Base-by-base conservation (phyloP, 495 filamentous ascomycete species). In the Cladorrhinum samala region DNA sequence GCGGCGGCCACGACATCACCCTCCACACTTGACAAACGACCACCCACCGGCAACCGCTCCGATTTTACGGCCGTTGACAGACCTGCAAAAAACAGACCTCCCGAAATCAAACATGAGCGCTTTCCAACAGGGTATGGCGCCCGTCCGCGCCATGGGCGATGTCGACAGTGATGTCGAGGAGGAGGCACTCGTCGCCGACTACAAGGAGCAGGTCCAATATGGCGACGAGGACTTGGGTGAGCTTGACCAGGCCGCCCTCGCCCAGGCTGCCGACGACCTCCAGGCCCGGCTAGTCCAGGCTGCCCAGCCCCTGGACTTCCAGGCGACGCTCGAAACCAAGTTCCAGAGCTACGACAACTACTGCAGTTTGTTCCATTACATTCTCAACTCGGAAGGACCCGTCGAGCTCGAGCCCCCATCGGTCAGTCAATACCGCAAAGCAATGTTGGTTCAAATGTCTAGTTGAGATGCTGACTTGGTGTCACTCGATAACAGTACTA, bases 281-380 rank as follows among this genome's bases (percentile, higher is more conserved):
- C 91, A 96, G 71, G 85, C 87, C 61, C 86, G 91, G 73, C 78
- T 98, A 46, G 80, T 81, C 43, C 87, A 88, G 56, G 94, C 94
- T 49, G 93, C 93, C 58, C 91, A 89, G 68, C 93, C 94, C 45
- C 75, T 98, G 61, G 93, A 98, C 64, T 96, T 91, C 75, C 86
- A 89, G 63, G 94, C 94, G 33, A 87, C 89, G 16, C 78, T 98
- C 51, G 92, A 95, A 70, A 87, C 85, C 66, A 96, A 96, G 72
- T 96, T 97, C 75, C 81, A 83, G 64, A 98, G 93, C 77, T 98
- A 98, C 78, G 94, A 98, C 73, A 89, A 90, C 70, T 98, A 98
- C 80, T 97, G 94, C 85, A 93, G 84, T 71, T 78, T 98, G 50
- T 98, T 98, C 76, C 94, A 97, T 75, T 96, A 89, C 72, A 96